Percentiles rank a stretch among this genome's conserved stretches.
phyloP scores from a whole-genome alignment of 768 basidiomycete species.

The Amanita phalloides region DNA sequence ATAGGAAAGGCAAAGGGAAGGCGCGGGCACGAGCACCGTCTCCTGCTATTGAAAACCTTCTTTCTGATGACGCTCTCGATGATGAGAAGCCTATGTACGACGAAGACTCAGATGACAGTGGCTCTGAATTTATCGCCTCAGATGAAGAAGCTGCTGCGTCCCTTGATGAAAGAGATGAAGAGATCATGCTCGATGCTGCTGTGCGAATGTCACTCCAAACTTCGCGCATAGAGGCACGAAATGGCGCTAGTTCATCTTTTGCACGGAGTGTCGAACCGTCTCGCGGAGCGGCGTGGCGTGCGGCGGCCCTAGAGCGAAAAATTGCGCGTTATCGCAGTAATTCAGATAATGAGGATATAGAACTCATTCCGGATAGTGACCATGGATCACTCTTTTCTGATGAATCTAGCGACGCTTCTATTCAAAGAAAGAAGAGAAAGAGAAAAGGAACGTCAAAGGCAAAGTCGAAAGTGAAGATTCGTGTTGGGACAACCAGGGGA shows the following conservation, averaged over 20 bases:
- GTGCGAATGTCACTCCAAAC: constrained; percentile 40
- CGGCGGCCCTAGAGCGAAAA: constrained; percentile 47
- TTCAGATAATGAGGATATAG: constrained; percentile 14
- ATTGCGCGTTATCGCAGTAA: constrained; percentile 17
- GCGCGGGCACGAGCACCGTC: constrained; percentile 9
- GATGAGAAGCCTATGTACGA: constrained; percentile 7
- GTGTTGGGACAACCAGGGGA: constrained; percentile 12
- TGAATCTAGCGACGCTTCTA: constrained; percentile 25
- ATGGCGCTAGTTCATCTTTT: constrained; percentile 27
- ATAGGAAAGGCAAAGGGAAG: constrained; percentile 30
- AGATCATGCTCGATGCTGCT: constrained; percentile 46
- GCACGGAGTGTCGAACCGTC: constrained; percentile 23
- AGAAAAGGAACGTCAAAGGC: constrained; percentile 6
- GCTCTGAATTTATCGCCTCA: constrained; percentile 48
- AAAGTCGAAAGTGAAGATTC: constrained; percentile 18
- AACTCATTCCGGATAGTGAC: constrained; percentile 14
- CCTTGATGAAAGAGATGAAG: constrained; percentile 32
- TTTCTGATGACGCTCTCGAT: constrained; percentile 12
- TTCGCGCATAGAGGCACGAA: constrained; percentile 12
- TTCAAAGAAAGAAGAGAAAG: constrained; percentile 13
- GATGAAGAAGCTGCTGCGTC: constrained; percentile 21
- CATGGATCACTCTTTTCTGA: constrained; percentile 16
- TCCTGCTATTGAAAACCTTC: constrained; percentile 18
- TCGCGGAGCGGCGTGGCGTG: constrained; percentile 29
- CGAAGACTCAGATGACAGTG: constrained; percentile 45